Evolutionary conservation across 2,329 filamentous ascomycete species (phyloP).

Genomic region (Rhynchosporium secalis): DNA sequence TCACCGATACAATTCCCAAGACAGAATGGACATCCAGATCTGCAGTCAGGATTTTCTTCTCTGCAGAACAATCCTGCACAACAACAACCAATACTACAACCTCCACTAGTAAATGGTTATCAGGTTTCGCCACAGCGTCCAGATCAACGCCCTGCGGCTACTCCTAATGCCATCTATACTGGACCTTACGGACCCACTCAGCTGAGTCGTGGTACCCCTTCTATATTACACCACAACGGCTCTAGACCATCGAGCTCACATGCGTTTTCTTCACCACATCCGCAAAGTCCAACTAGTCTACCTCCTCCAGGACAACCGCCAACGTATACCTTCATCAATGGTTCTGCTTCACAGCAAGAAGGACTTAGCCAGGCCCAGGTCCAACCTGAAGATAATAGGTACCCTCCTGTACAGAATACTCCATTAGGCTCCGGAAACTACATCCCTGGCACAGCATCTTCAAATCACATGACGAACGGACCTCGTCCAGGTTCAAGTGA

Average conservation of each 20-base stretch:
- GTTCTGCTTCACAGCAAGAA: slow-evolving; percentile 20
- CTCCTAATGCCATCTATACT: slow-evolving; percentile 17
- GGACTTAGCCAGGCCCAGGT: slow-evolving; percentile 16
- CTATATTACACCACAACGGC: slow-evolving; percentile 16
- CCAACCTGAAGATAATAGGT: slow-evolving; percentile 19
- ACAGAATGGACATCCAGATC: slow-evolving; percentile 2
- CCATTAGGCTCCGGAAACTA: slow-evolving; percentile 18
- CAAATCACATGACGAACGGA: slow-evolving; percentile 21
- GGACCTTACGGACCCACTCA: slow-evolving; percentile 23
- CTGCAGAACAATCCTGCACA: slow-evolving; percentile 15
- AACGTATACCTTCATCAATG: slow-evolving; percentile 34
- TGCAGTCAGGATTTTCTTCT: slow-evolving; percentile 10
- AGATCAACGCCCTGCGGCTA: background rate
- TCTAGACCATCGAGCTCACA: slow-evolving; percentile 33
- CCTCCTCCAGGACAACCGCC: slow-evolving; percentile 37
- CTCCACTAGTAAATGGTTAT: slow-evolving; percentile 19
- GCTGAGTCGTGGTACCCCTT: slow-evolving; percentile 19
- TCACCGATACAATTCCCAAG: slow-evolving; percentile 17
- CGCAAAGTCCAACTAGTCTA: slow-evolving; percentile 39
- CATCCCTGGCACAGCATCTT: slow-evolving; percentile 18
- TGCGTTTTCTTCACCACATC: slow-evolving; percentile 39
- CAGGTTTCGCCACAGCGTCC: slow-evolving; percentile 14
- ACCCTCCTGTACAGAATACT: background rate
- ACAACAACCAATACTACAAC: slow-evolving; percentile 11
- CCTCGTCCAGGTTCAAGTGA: slow-evolving; percentile 27